phyloP scores from a whole-genome alignment of 1,284 basidiomycete genomes.

The Ceratobasidium sp. region DNA sequence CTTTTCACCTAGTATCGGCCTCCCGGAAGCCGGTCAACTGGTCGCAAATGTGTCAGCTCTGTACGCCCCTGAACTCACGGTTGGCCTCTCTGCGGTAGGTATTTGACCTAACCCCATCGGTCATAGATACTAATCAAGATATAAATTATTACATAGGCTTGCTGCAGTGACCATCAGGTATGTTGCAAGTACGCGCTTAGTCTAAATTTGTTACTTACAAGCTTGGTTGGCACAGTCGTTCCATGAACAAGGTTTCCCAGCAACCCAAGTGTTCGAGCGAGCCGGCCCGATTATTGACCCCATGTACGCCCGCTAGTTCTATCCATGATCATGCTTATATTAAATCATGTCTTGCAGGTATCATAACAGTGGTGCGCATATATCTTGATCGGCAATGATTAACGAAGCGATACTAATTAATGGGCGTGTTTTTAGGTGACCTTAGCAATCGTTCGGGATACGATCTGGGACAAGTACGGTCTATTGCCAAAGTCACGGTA shows the following conservation, averaged over 20 bases:
- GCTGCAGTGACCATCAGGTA: constrained; percentile 88
- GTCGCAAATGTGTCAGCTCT: constrained; percentile 78
- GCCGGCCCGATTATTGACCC: constrained; percentile 86
- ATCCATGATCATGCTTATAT: constrained; percentile 52
- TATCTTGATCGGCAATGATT: too few species aligned
- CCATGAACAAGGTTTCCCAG: constrained; percentile 83
- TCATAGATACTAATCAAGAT: neutral
- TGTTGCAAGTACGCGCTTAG: neutral
- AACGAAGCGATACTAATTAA: neutral
- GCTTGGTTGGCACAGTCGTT: constrained; percentile 65
- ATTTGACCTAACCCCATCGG: neutral
- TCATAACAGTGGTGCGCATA: constrained; percentile 21
- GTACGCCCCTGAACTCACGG: constrained; percentile 84
- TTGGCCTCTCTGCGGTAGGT: constrained; percentile 72
- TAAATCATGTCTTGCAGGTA: constrained; percentile 21
- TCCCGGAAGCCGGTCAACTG: constrained; percentile 79
- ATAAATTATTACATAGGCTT: constrained; percentile 60
- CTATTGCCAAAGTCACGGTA: constrained; percentile 88
- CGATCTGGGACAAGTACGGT: constrained; percentile 82
- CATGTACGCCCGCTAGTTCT: constrained; percentile 72
- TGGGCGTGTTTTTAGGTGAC: constrained; percentile 67
- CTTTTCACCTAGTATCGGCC: constrained; percentile 74
- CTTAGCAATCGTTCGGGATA: constrained; percentile 81
- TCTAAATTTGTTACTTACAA: neutral
- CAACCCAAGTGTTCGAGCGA: constrained; percentile 86